Evolutionary conservation across 306 rosid species (phyloP).

Genomic region (Pyrus bretschneideri): DNA sequence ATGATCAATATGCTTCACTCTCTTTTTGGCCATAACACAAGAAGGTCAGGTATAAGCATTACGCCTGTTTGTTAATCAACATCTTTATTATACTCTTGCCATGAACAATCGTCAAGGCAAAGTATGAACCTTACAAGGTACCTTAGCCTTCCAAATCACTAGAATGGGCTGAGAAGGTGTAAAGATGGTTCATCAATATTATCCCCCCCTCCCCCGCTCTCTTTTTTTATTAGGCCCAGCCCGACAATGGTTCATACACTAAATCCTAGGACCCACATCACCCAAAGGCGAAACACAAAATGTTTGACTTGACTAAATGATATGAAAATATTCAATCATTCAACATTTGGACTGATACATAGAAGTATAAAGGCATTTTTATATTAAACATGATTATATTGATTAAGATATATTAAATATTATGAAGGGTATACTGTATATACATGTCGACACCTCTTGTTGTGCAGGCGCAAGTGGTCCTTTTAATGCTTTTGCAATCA

Average conservation of each 20-base stretch:
- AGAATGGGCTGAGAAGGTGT: not conserved
- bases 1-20: too few species aligned
- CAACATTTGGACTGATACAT: not conserved
- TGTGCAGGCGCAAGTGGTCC: conserved; percentile 89
- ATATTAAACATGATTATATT: not conserved
- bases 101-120: too few species aligned
- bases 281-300: not conserved
- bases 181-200: not conserved
- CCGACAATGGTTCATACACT: not conserved
- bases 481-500: conserved; percentile 81
- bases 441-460: conserved; percentile 61
- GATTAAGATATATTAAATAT: not conserved
- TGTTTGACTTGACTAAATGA: not conserved
- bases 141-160: not conserved
- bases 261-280: not conserved
- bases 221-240: not conserved
- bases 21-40: too few species aligned
- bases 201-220: too few species aligned
- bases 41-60: too few species aligned
- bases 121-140: not conserved
- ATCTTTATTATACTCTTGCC: too few species aligned
- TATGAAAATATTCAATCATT: not conserved
- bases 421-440: not conserved
- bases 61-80: too few species aligned
- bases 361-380: not conserved